Evolutionary conservation across 345 rosid species (phyloP).

Genomic region (Lumnitzera racemosa): DNA sequence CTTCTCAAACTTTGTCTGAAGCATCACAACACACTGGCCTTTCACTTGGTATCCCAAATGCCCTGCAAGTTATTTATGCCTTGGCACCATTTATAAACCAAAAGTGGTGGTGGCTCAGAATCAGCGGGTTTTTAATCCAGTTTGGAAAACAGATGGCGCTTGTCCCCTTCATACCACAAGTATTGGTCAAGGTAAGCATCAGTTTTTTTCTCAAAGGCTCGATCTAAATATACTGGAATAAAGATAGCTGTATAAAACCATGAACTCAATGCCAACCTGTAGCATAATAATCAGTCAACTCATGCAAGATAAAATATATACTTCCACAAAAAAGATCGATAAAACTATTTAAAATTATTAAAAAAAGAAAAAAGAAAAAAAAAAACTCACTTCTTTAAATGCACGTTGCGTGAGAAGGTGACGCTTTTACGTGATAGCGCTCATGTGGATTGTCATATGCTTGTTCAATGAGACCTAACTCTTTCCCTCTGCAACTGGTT

Average conservation of each 20-base stretch:
- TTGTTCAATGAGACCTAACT: slow-evolving; percentile 97
- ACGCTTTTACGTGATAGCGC: slow-evolving; percentile 94
- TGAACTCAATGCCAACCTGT: slow-evolving; percentile 99
- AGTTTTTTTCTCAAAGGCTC: slow-evolving; percentile 95
- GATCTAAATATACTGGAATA: slow-evolving; percentile 99
- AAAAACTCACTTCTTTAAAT: slow-evolving; percentile 70
- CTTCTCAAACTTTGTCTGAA: slow-evolving; percentile 97
- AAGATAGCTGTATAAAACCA: slow-evolving; percentile 94
- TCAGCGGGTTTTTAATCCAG: slow-evolving; percentile 99
- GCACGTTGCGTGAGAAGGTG: slow-evolving; percentile 99
- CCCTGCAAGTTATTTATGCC: slow-evolving; percentile 98
- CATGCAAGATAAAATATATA: background rate
- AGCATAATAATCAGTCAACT: background rate
- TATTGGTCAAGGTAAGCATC: slow-evolving; percentile 99
- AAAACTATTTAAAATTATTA: background rate
- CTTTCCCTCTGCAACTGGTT: slow-evolving; percentile 98
- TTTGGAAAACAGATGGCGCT: slow-evolving; percentile 98
- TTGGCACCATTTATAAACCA: slow-evolving; percentile 99
- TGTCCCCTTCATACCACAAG: slow-evolving; percentile 99
- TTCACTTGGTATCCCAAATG: slow-evolving; percentile 96
- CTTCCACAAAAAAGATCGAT: background rate
- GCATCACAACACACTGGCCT: slow-evolving; percentile 99
- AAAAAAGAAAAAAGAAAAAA: background rate
- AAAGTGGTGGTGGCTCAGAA: slow-evolving; percentile 98
- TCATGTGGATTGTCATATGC: slow-evolving; percentile 99